Base-by-base conservation (phyloP, 768 basidiomycete species). In the Phlebiopsis flavidoalba region DNA sequence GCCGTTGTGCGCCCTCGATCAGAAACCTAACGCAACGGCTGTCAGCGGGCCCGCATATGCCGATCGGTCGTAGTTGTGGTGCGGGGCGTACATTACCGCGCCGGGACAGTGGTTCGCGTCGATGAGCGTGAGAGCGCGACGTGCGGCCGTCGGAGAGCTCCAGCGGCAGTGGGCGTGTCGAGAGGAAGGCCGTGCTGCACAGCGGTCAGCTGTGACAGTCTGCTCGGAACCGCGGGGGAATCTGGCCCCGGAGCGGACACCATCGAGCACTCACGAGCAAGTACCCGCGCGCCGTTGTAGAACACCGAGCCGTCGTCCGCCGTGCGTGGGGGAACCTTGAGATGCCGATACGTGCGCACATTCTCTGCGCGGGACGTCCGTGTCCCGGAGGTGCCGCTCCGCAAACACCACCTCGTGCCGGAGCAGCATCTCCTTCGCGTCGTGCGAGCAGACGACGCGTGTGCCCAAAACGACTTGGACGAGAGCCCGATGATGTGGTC, bases 91-190 rank as follows among this genome's bases (percentile, higher is more conserved):
- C 95, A 98, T 96, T 46, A 93, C 88, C 0, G 94, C 88, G 0
- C 95, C 95, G 11, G 93, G 95, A 70, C 95, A 97, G 71, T 98
- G 95, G 68, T 97, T 97, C 0, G 95, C 95, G 67, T 95, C 91
- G 8, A 97, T 72, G 10, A 90, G 79, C 0, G 93, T 95, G 59
- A 97, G 79, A 0, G 79, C 10, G 96, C 87, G 69, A 71, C 65
- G n/a, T n/a, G n/a, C 87, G 82, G 8, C 75, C 75, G 22, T 80
- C 74, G 4, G 78, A 80, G 17, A 95, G 70, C 37, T 86, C 82
- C 33, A 87, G 77, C 35, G 69, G 60, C 0, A n/a, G 84, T 88
- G 0, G 93, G 91, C 2, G 79, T 80, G 60, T 93, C 79, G 56
- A 90, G 67, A 0, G 84, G 82, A 48, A 90, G 65, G 1, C 82